Base-by-base conservation (phyloP, 805 yeast genomes). In the Saturnispora silvae region DNA sequence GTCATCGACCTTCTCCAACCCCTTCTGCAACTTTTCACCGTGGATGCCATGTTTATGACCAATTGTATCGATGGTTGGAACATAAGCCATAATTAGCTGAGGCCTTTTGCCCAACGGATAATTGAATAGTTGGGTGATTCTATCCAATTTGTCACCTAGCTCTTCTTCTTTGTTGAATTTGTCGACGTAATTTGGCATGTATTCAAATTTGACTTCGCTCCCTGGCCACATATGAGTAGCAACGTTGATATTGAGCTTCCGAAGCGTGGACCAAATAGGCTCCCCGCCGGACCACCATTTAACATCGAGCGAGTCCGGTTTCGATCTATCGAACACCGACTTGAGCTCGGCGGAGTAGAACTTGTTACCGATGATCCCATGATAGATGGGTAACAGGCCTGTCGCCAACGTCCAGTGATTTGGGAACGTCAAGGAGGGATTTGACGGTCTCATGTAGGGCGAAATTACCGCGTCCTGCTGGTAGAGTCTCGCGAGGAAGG, bases 201-300 rank as follows among this genome's bases (percentile, higher is more conserved):
- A 74, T 19, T 69, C 67, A n/a, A n/a, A n/a, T n/a, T n/a, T n/a
- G 6, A 77, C 94, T 48, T 85, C 95, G 41, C 86, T 75, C 2
- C 96, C 96, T 0, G 96, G 96, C 94, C 94, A 87, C 95, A 85
- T 86, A 56, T 86, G 94, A n/a, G 84, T 79, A 0, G 86, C 94
- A 4, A 80, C 59, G 3, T 61, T 60, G 2, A 79, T 68, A 5
- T 76, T 78, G 41, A 81, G 81, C 15, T 56, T 54, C 20, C 63
- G 64, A 0, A 89, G 85, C 1, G 94, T 82, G 23, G 68, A 60
- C 96, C 96, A 87, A 16, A 87, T 51, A 0, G 96, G 92, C 53
- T 83, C 92, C 18, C 95, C 95, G 18, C 86, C 89, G n/a, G n/a
- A 8, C 94, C 95, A 86, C 67, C 75, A 86, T 17, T 62, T 68